Evolutionary conservation across 2,329 filamentous ascomycete species (phyloP).

Genomic region (Neopestalotiopsis sp.): DNA sequence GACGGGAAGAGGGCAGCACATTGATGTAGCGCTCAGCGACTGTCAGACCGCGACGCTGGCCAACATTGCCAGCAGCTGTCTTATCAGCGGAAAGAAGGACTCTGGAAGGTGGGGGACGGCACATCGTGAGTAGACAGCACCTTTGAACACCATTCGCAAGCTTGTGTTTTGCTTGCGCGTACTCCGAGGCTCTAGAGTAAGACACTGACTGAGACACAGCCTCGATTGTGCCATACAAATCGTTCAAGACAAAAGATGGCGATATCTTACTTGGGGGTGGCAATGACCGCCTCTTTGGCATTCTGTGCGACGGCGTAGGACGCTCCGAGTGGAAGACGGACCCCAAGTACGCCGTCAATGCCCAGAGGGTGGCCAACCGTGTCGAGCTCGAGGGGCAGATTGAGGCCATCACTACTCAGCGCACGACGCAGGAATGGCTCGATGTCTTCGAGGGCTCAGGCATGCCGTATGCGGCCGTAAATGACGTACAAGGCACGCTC

Average conservation of each 20-base stretch:
- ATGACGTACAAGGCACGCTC: slow-evolving; percentile 86
- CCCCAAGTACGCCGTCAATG: slow-evolving; percentile 65
- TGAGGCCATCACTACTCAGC: slow-evolving; percentile 73
- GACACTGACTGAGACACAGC: slow-evolving; percentile 58
- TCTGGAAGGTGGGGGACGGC: slow-evolving; percentile 94
- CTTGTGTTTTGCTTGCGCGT: background rate
- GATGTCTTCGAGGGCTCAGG: slow-evolving; percentile 86
- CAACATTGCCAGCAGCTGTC: slow-evolving; percentile 92
- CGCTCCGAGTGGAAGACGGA: slow-evolving; percentile 66
- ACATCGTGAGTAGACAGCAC: slow-evolving; percentile 69
- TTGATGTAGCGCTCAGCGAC: slow-evolving; percentile 90
- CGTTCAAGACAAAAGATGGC: slow-evolving; percentile 77
- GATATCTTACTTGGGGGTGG: slow-evolving; percentile 73
- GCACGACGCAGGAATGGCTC: slow-evolving; percentile 89
- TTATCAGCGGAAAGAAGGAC: slow-evolving; percentile 88
- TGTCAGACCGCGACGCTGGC: slow-evolving; percentile 92
- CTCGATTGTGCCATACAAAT: slow-evolving; percentile 95
- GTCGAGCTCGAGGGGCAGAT: slow-evolving; percentile 79
- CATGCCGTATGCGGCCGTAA: slow-evolving; percentile 93
- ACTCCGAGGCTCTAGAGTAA: background rate
- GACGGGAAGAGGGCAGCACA: slow-evolving; percentile 85
- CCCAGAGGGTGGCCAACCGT: slow-evolving; percentile 72
- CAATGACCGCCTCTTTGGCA: slow-evolving; percentile 73
- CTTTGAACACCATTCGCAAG: too few species aligned
- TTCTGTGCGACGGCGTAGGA: slow-evolving; percentile 66